phyloP scores from a whole-genome alignment of 805 yeast species.

The Metschnikowia continentalis region DNA sequence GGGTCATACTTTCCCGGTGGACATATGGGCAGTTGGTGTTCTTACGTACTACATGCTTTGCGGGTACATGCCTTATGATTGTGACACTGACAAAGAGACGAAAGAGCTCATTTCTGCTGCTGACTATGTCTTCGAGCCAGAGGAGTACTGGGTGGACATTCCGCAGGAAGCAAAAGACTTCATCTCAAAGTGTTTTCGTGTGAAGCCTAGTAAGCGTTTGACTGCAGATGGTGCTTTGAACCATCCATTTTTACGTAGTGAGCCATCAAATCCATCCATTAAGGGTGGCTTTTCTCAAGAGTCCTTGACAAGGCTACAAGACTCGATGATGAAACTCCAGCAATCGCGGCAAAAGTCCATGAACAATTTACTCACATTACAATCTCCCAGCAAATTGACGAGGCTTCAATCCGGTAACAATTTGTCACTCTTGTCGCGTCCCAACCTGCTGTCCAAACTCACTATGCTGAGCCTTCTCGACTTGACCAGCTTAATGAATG shows the following conservation, averaged over 20 bases:
- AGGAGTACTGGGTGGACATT: conserved; percentile 50
- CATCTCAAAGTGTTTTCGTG: conserved; percentile 47
- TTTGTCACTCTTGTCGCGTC: conserved; percentile 1
- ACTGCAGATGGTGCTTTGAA: conserved; percentile 40
- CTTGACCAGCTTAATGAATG: conserved; percentile 9
- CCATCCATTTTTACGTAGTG: conserved; percentile 38
- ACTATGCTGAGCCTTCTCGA: conserved; percentile 3
- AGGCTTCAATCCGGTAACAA: conserved; percentile 4
- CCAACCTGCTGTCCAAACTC: conserved; percentile 3
- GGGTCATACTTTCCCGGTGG: conserved; percentile 60
- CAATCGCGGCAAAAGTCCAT: conserved; percentile 10
- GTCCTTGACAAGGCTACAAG: conserved; percentile 14
- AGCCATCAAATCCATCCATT: neutral
- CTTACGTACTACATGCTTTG: conserved; percentile 64
- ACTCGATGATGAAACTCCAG: conserved; percentile 14
- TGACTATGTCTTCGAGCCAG: conserved; percentile 63
- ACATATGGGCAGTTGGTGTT: conserved; percentile 76
- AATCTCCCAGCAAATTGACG: conserved; percentile 4
- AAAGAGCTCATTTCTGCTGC: conserved; percentile 54
- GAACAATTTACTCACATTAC: neutral
- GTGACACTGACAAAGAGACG: conserved; percentile 67
- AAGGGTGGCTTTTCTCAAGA: conserved; percentile 12
- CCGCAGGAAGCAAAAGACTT: conserved; percentile 55
- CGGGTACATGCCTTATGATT: conserved; percentile 76
- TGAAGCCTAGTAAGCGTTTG: conserved; percentile 44